phyloP scores from a whole-genome alignment of 1,284 basidiomycete species.

The Apiotrichum montevideense region DNA sequence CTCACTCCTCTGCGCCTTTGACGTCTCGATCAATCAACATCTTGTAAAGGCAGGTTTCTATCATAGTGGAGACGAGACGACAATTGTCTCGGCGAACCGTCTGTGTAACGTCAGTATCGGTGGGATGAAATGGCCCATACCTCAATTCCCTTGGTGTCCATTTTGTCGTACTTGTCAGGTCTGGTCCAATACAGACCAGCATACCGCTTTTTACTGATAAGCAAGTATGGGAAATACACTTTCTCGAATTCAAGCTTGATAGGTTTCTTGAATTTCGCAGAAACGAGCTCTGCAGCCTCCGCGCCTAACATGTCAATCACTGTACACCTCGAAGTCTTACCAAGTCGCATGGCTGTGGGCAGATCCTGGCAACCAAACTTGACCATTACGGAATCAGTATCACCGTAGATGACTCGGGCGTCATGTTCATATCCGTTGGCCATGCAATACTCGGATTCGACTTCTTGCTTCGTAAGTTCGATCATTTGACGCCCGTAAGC shows the following conservation, averaged over 20 bases:
- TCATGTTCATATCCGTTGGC: conserved; percentile 79
- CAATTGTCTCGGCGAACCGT: conserved; percentile 95
- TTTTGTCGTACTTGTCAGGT: conserved; percentile 90
- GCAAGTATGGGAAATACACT: conserved; percentile 91
- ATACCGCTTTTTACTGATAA: conserved; percentile 96
- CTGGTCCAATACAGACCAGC: conserved; percentile 94
- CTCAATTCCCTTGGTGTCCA: conserved; percentile 98
- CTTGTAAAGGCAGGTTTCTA: conserved; percentile 92
- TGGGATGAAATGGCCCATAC: conserved; percentile 75
- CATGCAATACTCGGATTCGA: conserved; percentile 77
- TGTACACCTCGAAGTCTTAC: conserved; percentile 51
- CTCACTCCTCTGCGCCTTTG: conserved; percentile 80
- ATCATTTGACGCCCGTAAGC: conserved; percentile 97
- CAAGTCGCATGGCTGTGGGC: conserved; percentile 75
- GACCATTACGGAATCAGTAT: conserved; percentile 98
- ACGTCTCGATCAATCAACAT: conserved; percentile 93
- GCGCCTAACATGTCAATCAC: conserved; percentile 58
- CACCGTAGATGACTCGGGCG: conserved; percentile 90
- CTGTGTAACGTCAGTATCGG: conserved; percentile 58
- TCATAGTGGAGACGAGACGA: conserved; percentile 87
- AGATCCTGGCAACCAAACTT: conserved; percentile 85
- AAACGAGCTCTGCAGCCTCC: conserved; percentile 91
- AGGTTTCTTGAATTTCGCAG: conserved; percentile 80
- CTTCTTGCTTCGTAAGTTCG: conserved; percentile 85
- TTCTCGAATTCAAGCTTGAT: conserved; percentile 99